These are phyloP conservation scores for Odontarrhena argentea DNA, from an alignment of 345 rosid genomes.

Conservation along the genomic window DNA sequence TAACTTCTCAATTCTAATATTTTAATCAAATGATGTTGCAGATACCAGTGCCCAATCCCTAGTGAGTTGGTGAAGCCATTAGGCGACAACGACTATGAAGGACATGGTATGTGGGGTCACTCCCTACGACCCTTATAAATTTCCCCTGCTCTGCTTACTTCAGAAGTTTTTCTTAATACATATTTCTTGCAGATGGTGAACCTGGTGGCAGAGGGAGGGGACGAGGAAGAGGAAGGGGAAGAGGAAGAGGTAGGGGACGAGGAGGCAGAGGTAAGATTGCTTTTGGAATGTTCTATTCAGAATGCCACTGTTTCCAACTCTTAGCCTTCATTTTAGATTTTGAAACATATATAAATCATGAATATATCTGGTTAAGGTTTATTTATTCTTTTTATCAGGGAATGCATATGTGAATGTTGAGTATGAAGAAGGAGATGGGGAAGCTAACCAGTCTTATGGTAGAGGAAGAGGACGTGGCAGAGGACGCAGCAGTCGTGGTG, in stretches of 20 bases:
- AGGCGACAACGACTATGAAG: conserved; percentile 59
- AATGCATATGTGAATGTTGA: conserved; percentile 67
- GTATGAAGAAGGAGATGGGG: conserved; percentile 79
- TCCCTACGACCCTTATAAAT: not conserved
- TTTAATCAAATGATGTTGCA: conserved; percentile 33
- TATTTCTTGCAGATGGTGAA: conserved; percentile 57
- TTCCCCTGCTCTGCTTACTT: not conserved
- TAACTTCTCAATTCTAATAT: not conserved
- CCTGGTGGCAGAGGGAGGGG: conserved; percentile 74
- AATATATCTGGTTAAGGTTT: not conserved
- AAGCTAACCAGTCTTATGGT: conserved; percentile 61
- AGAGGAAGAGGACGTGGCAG: conserved; percentile 93
- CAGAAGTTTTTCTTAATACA: not conserved
- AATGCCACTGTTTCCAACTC: not conserved
- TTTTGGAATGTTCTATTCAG: not conserved
- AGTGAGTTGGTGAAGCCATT: conserved; percentile 59
- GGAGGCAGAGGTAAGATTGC: conserved; percentile 40
- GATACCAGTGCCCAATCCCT: conserved; percentile 81
- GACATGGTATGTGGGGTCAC: conserved; percentile 47
- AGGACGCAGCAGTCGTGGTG: conserved; percentile 74
- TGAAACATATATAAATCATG: not conserved
- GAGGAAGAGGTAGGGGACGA: conserved; percentile 47
- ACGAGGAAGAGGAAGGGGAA: conserved; percentile 66
- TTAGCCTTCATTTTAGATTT: not conserved
- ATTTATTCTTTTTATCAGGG: conserved; percentile 43